A percentile compares a stretch with the other conserved stretches of the same genome.
Conservation (phyloP, 805 yeast genomes). For the Metschnikowia amazonensis region DNA sequence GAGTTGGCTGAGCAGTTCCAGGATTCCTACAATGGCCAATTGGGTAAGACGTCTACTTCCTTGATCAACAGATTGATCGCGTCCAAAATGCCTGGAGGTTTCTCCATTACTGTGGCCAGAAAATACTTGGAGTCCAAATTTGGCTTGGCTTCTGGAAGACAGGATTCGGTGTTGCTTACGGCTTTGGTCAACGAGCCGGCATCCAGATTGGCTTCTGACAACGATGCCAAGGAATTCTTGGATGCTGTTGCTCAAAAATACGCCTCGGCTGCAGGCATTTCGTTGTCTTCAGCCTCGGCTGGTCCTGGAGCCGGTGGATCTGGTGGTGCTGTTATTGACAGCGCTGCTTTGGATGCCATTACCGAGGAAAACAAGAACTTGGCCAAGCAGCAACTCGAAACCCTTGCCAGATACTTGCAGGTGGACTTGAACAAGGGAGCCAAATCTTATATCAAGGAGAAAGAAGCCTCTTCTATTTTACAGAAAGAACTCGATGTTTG, state of each 20-base stretch:
- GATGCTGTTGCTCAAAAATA: conserved; percentile 81
- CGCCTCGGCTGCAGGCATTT: conserved; percentile 77
- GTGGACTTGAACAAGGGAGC: conserved; percentile 90
- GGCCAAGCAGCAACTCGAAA: conserved; percentile 80
- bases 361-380: conserved; percentile 66
- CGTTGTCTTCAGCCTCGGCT: conserved; percentile 64
- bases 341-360: conserved; percentile 88
- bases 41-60: conserved; percentile 92
- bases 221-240: conserved; percentile 85
- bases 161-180: conserved; percentile 78
- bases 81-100: conserved; percentile 99
- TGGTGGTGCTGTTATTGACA: conserved; percentile 86
- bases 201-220: conserved; percentile 77
- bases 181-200: conserved; percentile 92
- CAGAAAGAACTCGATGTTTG: conserved; percentile 90
- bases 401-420: conserved; percentile 90
- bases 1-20: conserved; percentile 96
- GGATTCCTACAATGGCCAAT: conserved; percentile 79
- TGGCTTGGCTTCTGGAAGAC: conserved; percentile 93
- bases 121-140: conserved; percentile 87
- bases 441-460: conserved; percentile 74
- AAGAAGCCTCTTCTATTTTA: conserved; percentile 75
- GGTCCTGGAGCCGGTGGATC: conserved; percentile 50
- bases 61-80: conserved; percentile 88
- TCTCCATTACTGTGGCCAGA: conserved; percentile 86